Conservation (phyloP, 306 rosid species). For the Urtica urens region DNA sequence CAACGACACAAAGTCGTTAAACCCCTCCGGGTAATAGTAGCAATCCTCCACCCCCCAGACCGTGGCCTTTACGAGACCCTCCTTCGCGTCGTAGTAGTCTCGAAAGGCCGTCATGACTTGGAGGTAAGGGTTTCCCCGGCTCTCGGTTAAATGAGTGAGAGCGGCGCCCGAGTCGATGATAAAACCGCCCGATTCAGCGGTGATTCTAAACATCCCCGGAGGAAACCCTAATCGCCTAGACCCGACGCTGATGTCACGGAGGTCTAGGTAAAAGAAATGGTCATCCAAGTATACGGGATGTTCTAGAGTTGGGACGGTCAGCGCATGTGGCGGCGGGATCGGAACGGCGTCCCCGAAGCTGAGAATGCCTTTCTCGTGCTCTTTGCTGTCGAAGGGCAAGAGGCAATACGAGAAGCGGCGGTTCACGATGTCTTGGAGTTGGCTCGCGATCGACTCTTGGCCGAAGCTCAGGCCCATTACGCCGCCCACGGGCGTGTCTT, state of each 20-base stretch:
- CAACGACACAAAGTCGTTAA: background rate
- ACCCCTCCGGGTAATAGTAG: background rate
- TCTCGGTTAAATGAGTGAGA: background rate
- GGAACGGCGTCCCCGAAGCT: background rate
- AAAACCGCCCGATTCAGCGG: background rate
- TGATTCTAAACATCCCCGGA: background rate
- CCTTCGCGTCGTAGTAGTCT: background rate
- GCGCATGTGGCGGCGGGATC: background rate
- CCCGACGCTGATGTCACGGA: too few species aligned
- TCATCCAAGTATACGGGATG: too few species aligned
- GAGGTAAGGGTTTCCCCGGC: background rate
- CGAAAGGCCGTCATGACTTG: background rate
- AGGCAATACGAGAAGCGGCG: slow-evolving; percentile 11
- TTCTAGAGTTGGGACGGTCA: too few species aligned
- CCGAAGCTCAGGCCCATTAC: slow-evolving; percentile 11
- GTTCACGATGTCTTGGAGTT: background rate
- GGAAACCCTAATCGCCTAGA: background rate
- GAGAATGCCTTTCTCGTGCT: background rate
- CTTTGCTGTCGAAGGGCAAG: background rate
- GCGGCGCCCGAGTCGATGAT: background rate
- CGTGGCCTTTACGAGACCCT: background rate
- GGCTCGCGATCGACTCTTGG: background rate
- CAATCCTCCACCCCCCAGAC: background rate
- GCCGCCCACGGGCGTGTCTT: background rate
- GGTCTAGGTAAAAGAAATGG: too few species aligned